Evolutionary conservation across 1,284 basidiomycete species (phyloP).

Genomic region (Apiotrichum siamense): DNA sequence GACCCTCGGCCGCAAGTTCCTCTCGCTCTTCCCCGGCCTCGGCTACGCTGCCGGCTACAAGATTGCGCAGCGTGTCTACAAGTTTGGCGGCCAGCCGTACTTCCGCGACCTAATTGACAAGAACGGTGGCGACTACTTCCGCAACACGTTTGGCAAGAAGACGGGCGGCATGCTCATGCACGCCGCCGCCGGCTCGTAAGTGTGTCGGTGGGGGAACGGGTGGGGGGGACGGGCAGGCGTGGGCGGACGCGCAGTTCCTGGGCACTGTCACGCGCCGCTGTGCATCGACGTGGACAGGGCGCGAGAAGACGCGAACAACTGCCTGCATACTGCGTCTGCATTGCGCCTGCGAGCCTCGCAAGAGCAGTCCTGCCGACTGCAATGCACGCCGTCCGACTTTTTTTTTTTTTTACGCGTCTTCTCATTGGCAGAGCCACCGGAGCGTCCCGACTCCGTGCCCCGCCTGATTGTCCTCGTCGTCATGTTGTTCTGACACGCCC

Average conservation of each 20-base stretch:
- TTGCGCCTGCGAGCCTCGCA: too few relatives aligned
- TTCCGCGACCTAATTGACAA: slow-evolving; percentile 86
- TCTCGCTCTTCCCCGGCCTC: slow-evolving; percentile 94
- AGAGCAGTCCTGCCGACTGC: too few relatives aligned
- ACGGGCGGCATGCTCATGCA: slow-evolving; percentile 95
- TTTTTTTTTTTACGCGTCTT: too few relatives aligned
- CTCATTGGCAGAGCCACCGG: too few relatives aligned
- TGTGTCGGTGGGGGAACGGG: slow-evolving; percentile 4
- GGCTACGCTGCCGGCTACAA: slow-evolving; percentile 99
- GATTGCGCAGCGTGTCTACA: slow-evolving; percentile 86
- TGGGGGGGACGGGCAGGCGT: background rate
- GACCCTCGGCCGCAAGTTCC: slow-evolving; percentile 61
- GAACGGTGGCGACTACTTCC: slow-evolving; percentile 71
- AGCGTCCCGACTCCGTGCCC: too few relatives aligned
- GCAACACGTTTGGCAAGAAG: slow-evolving; percentile 82
- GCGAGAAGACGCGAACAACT: too few relatives aligned
- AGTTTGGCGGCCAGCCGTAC: slow-evolving; percentile 97
- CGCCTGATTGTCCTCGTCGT: too few relatives aligned
- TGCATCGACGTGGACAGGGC: too few relatives aligned
- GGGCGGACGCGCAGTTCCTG: too few relatives aligned
- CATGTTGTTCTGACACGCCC: too few relatives aligned
- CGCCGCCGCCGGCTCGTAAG: slow-evolving; percentile 83
- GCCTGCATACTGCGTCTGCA: too few relatives aligned
- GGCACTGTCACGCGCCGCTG: too few relatives aligned
- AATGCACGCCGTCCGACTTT: background rate